Percentiles rank a stretch among this genome's conserved stretches.
phyloP scores from a whole-genome alignment of 345 rosid species.

The Trapa bicornis region DNA sequence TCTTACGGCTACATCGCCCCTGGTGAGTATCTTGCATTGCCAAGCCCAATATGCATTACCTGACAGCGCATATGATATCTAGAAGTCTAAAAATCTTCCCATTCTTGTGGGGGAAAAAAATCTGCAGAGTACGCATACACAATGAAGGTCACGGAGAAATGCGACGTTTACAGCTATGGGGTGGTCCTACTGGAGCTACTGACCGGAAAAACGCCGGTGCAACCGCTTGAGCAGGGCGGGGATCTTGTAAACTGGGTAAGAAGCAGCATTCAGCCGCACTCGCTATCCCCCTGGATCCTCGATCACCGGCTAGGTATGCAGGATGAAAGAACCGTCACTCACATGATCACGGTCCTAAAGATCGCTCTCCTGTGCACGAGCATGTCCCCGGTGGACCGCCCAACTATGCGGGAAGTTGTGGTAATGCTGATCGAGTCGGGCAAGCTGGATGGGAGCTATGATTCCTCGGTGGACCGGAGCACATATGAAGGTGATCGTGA shows the following conservation, averaged over 20 bases:
- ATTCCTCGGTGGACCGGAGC: background rate
- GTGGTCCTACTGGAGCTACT: constrained; percentile 64
- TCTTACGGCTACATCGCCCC: constrained; percentile 98
- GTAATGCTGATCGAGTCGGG: constrained; percentile 57
- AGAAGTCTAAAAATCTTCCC: background rate
- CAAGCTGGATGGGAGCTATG: constrained; percentile 21
- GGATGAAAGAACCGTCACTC: constrained; percentile 39
- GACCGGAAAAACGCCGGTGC: constrained; percentile 78
- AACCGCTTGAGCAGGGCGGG: constrained; percentile 81
- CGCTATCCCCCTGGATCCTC: constrained; percentile 46
- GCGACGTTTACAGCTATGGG: constrained; percentile 89
- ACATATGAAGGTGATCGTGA: background rate
- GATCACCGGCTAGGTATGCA: constrained; percentile 39
- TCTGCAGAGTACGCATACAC: constrained; percentile 80
- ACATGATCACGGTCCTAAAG: constrained; percentile 62
- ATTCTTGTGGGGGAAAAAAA: background rate
- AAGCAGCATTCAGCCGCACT: constrained; percentile 33
- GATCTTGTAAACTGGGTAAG: constrained; percentile 82
- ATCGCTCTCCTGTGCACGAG: constrained; percentile 71
- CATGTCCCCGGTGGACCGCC: constrained; percentile 50
- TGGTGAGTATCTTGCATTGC: constrained; percentile 21
- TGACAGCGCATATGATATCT: background rate
- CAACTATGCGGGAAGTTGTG: constrained; percentile 68
- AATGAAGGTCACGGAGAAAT: constrained; percentile 86
- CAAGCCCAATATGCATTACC: too few relatives aligned